Evolutionary conservation across 768 basidiomycete species (phyloP).

Genomic region (Lentinula sp.): DNA sequence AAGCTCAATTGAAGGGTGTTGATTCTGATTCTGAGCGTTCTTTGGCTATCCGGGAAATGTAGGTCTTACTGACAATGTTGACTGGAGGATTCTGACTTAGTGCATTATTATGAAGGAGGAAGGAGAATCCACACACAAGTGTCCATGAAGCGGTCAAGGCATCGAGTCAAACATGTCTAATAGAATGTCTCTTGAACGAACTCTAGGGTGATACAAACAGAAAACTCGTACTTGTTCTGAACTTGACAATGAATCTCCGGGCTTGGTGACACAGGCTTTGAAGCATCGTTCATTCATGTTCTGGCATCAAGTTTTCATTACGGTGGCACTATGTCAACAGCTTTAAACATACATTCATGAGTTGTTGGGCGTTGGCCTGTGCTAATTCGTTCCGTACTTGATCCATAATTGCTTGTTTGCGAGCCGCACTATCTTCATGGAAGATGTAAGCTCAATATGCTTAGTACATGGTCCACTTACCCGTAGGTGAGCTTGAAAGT

Average conservation of each 20-base stretch:
- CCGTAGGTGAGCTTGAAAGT: conserved; percentile 19
- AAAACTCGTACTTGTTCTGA: conserved; percentile 60
- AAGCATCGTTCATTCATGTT: conserved; percentile 79
- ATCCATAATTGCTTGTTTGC: conserved; percentile 55
- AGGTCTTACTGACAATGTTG: conserved; percentile 70
- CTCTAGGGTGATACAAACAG: background rate
- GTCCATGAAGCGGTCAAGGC: conserved; percentile 80
- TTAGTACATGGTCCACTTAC: conserved; percentile 13
- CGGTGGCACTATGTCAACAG: background rate
- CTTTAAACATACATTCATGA: conserved; percentile 56
- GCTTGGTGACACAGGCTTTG: conserved; percentile 72
- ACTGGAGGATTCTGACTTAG: conserved; percentile 33
- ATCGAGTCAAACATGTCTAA: conserved; percentile 70
- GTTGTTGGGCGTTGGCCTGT: conserved; percentile 71
- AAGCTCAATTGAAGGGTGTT: background rate
- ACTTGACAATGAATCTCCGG: conserved; percentile 58
- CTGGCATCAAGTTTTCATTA: conserved; percentile 27
- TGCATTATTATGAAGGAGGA: background rate
- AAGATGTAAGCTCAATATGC: background rate
- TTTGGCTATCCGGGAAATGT: conserved; percentile 50
- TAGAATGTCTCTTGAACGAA: background rate
- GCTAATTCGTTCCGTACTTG: conserved; percentile 66
- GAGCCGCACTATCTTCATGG: conserved; percentile 34
- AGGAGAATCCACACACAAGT: conserved; percentile 52
- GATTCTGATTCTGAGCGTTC: conserved; percentile 29